A percentile compares a stretch with the other conserved stretches of the same genome.
Conservation (phyloP, 805 yeast genomes). For the Lachancea fermentati region DNA sequence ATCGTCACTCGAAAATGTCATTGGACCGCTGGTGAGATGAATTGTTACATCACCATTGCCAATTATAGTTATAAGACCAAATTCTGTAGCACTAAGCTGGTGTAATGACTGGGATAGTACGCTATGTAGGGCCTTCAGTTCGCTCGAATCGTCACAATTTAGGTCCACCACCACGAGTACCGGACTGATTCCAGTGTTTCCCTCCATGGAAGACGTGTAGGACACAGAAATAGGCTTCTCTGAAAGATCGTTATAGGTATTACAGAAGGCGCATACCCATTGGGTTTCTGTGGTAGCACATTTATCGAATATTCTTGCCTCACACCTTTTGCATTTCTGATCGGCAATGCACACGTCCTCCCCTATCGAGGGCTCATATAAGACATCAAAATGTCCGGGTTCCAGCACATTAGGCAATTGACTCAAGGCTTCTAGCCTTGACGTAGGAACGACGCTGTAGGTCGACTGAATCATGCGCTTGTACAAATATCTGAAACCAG, state of each 20-base stretch:
- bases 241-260: conserved; percentile 9
- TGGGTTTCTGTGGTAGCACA: conserved; percentile 3
- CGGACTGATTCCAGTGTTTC: not conserved
- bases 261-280: conserved; percentile 17
- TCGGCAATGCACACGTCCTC: not conserved
- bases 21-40: not conserved
- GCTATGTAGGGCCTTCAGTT: conserved; percentile 9
- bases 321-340: conserved; percentile 5
- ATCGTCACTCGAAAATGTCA: conserved; percentile 3
- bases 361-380: conserved; percentile 9
- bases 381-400: conserved; percentile 12
- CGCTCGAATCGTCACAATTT: conserved; percentile 5
- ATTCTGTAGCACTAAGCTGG: not conserved
- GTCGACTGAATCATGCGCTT: conserved; percentile 9
- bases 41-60: not conserved
- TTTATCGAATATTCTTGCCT: conserved; percentile 6
- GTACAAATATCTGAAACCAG: not conserved
- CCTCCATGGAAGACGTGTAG: conserved; percentile 2
- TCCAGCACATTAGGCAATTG: conserved; percentile 9
- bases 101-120: not conserved
- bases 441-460: conserved; percentile 13
- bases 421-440: conserved; percentile 14
- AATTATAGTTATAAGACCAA: conserved; percentile 3
- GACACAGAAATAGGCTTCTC: conserved; percentile 6
- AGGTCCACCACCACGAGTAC: conserved; percentile 12